Percentiles rank a stretch among this genome's conserved stretches.
Evolutionary conservation across 106 monocot species (phyloP).

Genomic region (Ottelia alismoides): DNA sequence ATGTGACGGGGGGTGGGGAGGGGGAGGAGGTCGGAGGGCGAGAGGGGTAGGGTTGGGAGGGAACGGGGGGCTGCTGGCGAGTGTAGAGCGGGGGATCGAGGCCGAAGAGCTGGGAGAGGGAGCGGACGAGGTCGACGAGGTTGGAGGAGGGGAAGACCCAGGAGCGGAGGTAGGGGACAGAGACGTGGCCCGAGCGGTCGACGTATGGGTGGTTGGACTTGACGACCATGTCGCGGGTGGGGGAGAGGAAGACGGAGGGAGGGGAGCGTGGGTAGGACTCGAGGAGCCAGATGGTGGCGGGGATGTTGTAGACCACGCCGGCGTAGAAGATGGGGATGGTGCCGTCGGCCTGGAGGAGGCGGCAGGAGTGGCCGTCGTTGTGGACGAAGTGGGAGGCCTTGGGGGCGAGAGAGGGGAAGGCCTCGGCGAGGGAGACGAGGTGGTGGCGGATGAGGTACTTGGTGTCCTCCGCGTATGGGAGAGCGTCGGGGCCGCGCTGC

Average conservation of each 20-base stretch:
- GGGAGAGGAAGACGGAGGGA: conserved; percentile 70
- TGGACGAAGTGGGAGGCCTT: conserved; percentile 57
- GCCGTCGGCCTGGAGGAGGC: conserved; percentile 68
- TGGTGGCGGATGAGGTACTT: conserved; percentile 80
- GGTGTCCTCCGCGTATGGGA: conserved; percentile 65
- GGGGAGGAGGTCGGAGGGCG: neutral
- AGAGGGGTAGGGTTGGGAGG: conserved; percentile 4
- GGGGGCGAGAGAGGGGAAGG: conserved; percentile 59
- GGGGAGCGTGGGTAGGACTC: conserved; percentile 70
- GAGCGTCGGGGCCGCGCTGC: conserved; percentile 74
- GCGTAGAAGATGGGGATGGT: conserved; percentile 70
- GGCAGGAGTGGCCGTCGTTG: conserved; percentile 58
- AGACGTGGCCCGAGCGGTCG: conserved; percentile 72
- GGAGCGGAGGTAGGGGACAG: conserved; percentile 51
- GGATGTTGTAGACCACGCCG: conserved; percentile 74
- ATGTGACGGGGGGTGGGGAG: neutral
- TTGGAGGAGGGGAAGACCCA: conserved; percentile 85
- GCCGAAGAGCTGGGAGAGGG: conserved; percentile 65
- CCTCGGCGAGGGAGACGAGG: conserved; percentile 43
- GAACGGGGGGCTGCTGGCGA: conserved; percentile 30
- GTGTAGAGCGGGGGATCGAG: conserved; percentile 76
- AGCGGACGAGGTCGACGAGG: conserved; percentile 58
- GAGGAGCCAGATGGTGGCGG: conserved; percentile 73
- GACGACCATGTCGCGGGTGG: conserved; percentile 53
- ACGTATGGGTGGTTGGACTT: conserved; percentile 68